Evolutionary conservation across 2,329 filamentous ascomycete species (phyloP), one percentile per base, ranked within the genome.

Genomic region (Fusarium irregulare): DNA sequence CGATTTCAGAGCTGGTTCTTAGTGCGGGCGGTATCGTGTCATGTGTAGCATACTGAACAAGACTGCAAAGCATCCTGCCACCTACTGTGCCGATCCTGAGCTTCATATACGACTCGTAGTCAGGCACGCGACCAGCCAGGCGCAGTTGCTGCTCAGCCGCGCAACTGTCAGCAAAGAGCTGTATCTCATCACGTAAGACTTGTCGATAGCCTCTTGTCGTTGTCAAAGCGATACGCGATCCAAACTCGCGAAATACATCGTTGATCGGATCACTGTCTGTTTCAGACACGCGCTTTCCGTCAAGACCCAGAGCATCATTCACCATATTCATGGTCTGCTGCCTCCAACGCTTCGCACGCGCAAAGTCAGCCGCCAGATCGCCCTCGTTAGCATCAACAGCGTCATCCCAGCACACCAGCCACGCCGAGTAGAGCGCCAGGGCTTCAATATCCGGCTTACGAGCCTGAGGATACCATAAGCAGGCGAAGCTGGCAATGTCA

Each of bases 371-470:
- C 45, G 73, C 73, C 49, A 79, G 50, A 30, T 75, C 74, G 18
- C 70, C 67, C 65, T 77, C 76, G 44, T 73, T 72, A 18, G 72
- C 68, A 55, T 80, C 78, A 13, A 79, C 72, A 18, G 71, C 71
- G 42, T 80, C 78, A 23, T 79, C 77, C 78, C 78, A 80, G 56
- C 76, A 76, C 18, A 80, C 64, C 18, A 79, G 44, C 78, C 78
- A 79, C 34, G 72, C 64, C 20, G 66, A 70, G 42, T 71, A 78
- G 40, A 76, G 53, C 4, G 71, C 67, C 44, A 79, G 57, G 9
- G 67, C 66, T 32, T 73, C 60, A 5, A 78, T 46, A n/a, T 56
- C 59, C 1, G 47, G 34, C 48, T 56, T 64, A 6, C 42, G 27
- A 3, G 76, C 73, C 12, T 68, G 49, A 3, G 77, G 75, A 34